phyloP scores from a whole-genome alignment of 164 flowering plant species.

The Macadamia integrifolia region DNA sequence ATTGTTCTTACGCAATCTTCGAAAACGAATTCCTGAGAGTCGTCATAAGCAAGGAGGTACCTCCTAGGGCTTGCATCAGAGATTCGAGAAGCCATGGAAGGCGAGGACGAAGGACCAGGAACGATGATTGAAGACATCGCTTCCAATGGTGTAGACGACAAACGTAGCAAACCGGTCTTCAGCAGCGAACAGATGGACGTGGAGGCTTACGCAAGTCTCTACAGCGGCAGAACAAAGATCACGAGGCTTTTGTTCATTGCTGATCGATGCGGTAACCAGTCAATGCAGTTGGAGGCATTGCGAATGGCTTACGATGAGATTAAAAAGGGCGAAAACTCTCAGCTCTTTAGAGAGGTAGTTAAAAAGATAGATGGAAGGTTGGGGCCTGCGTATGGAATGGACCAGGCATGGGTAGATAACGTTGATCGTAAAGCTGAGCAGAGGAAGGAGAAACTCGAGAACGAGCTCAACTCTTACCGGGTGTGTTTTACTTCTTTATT shows the following conservation, averaged over 20 bases:
- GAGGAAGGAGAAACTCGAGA: conserved; percentile 88
- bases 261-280: conserved; percentile 46
- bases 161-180: conserved; percentile 41
- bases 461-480: conserved; percentile 75
- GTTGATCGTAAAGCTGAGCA: conserved; percentile 69
- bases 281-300: conserved; percentile 75
- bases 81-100: conserved; percentile 32
- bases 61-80: background rate
- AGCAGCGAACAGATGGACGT: conserved; percentile 80
- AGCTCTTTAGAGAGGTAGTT: conserved; percentile 62
- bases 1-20: too few relatives aligned
- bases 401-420: conserved; percentile 58
- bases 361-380: conserved; percentile 69
- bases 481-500: conserved; percentile 22
- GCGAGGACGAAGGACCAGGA: conserved; percentile 38
- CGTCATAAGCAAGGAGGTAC: too few relatives aligned
- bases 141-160: conserved; percentile 43
- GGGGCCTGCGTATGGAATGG: conserved; percentile 55
- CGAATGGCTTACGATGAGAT: conserved; percentile 89
- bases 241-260: conserved; percentile 75
- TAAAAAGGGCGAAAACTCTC: conserved; percentile 84
- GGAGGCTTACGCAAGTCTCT: conserved; percentile 81
- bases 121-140: conserved; percentile 47
- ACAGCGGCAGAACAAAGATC: conserved; percentile 76
- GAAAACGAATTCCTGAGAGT: too few relatives aligned